phyloP scores from a whole-genome alignment of 768 basidiomycete genomes.

The Xerocomus spinulosus region DNA sequence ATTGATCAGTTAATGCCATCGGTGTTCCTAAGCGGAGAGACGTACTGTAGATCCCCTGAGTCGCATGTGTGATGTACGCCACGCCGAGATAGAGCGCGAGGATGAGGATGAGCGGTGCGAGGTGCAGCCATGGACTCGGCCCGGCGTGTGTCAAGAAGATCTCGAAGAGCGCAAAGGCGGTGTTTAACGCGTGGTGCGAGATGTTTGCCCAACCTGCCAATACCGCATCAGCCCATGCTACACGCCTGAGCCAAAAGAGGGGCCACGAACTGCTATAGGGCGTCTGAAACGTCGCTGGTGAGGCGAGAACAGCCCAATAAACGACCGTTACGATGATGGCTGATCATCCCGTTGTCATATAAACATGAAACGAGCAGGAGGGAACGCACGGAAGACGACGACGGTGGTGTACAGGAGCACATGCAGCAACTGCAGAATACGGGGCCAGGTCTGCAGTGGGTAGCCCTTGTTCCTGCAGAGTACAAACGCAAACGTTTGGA shows the following conservation, averaged over 20 bases:
- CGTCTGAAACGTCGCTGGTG: constrained; percentile 38
- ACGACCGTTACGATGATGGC: constrained; percentile 63
- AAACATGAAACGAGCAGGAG: neutral
- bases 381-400: constrained; percentile 46
- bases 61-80: constrained; percentile 60
- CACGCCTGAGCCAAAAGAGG: no score
- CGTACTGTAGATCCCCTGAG: constrained; percentile 64
- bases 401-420: constrained; percentile 49
- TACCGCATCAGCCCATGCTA: neutral
- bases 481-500: constrained; percentile 49
- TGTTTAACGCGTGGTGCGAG: constrained; percentile 59
- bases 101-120: constrained; percentile 44
- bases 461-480: constrained; percentile 36
- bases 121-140: constrained; percentile 48
- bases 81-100: constrained; percentile 58
- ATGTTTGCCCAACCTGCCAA: constrained; percentile 51
- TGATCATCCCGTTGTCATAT: constrained; percentile 18
- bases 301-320: constrained; percentile 54
- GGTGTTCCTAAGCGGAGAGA: neutral
- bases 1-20: no score
- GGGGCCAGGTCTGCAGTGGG: constrained; percentile 57
- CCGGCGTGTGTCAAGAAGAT: constrained; percentile 49
- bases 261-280: constrained; percentile 35
- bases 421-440: constrained; percentile 52
- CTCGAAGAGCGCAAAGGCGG: constrained; percentile 53